These are phyloP conservation scores for Fusarium musae DNA, from an alignment of 2,329 filamentous ascomycete species.

Conservation along the genomic window DNA sequence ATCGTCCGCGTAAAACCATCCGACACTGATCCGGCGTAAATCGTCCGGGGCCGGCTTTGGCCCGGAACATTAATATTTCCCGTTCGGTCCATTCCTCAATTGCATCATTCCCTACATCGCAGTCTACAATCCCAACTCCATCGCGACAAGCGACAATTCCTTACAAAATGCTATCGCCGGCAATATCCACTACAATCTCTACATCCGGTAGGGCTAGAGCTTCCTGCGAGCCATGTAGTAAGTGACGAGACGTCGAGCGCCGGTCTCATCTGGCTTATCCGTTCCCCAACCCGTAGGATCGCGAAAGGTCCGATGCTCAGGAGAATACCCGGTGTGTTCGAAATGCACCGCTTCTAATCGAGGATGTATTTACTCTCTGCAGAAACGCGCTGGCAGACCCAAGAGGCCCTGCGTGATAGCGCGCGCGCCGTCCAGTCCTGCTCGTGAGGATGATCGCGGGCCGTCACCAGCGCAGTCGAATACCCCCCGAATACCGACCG, in stretches of 20 bases:
- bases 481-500: background rate
- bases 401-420: background rate
- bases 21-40: background rate
- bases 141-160: background rate
- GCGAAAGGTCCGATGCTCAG: slow-evolving; percentile 13
- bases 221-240: background rate
- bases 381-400: background rate
- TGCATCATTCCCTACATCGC: background rate
- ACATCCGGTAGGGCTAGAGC: background rate
- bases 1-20: background rate
- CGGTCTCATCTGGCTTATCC: background rate
- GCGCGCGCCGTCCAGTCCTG: background rate
- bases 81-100: background rate
- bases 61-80: background rate
- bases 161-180: background rate
- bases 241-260: background rate
- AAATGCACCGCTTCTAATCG: background rate
- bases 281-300: background rate
- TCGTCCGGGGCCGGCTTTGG: background rate
- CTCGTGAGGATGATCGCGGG: background rate
- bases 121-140: background rate
- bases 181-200: background rate
- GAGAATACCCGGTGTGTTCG: background rate
- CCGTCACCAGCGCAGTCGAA: background rate
- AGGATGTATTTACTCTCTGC: background rate